phyloP scores from a whole-genome alignment of 768 basidiomycete genomes.

The Rhizopogon rudus region DNA sequence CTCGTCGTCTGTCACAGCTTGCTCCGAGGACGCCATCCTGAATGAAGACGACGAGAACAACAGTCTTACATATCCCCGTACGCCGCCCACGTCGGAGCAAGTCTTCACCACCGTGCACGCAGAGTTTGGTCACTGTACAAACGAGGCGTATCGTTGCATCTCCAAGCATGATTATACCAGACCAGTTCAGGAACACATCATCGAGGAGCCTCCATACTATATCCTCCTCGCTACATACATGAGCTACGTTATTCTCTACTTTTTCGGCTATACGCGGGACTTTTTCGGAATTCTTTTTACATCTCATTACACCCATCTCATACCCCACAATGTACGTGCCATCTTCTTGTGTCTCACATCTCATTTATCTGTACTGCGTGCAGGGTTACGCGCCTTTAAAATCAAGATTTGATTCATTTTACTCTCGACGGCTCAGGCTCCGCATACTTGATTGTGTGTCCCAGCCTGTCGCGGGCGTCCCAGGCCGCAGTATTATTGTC shows the following conservation, averaged over 20 bases:
- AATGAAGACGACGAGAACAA: constrained; percentile 52
- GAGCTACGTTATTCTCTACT: constrained; percentile 89
- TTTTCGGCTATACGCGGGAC: constrained; percentile 89
- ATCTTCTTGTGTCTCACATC: neutral
- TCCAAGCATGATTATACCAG: constrained; percentile 50
- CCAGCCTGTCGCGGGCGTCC: constrained; percentile 89
- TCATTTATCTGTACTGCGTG: neutral
- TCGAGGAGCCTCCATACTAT: constrained; percentile 90
- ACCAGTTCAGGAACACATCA: constrained; percentile 48
- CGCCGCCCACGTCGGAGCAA: constrained; percentile 76
- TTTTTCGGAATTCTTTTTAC: constrained; percentile 87
- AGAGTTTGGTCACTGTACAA: constrained; percentile 90
- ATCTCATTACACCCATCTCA: constrained; percentile 70
- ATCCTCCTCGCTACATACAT: constrained; percentile 89
- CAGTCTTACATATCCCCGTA: constrained; percentile 53
- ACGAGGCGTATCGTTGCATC: constrained; percentile 65
- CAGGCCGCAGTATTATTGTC: constrained; percentile 86
- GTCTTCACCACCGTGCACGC: constrained; percentile 76
- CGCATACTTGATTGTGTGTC: constrained; percentile 97
- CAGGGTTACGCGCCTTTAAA: constrained; percentile 96
- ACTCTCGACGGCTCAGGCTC: constrained; percentile 90
- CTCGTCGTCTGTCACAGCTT: constrained; percentile 66
- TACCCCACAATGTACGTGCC: constrained; percentile 72
- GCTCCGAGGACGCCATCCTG: constrained; percentile 64
- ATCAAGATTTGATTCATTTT: constrained; percentile 99